A percentile compares a stretch with the other conserved stretches of the same genome.
Evolutionary conservation across 345 rosid species (phyloP).

Genomic region (Nasturtium officinale): DNA sequence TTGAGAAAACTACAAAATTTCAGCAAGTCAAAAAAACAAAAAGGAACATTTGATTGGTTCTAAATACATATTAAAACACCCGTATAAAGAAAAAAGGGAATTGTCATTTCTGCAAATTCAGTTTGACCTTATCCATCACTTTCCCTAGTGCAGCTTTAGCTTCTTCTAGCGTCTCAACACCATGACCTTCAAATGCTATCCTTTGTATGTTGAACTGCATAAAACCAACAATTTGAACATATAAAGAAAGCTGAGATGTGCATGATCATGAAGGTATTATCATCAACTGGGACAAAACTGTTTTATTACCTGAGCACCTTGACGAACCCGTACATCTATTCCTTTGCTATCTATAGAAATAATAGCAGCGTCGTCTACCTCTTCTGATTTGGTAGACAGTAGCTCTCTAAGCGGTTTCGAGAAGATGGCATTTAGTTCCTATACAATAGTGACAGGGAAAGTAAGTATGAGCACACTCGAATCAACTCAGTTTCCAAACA

Average conservation of each 20-base stretch:
- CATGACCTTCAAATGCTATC: conserved; percentile 75
- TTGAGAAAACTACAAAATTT: conserved; percentile 26
- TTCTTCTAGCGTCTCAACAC: conserved; percentile 82
- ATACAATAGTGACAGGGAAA: conserved; percentile 12
- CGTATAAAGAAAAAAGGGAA: conserved; percentile 7
- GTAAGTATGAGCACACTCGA: background rate
- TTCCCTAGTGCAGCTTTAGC: conserved; percentile 84
- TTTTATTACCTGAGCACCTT: conserved; percentile 84
- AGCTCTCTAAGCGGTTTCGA: conserved; percentile 81
- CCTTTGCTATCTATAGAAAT: conserved; percentile 98
- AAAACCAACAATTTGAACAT: conserved; percentile 17
- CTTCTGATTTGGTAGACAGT: conserved; percentile 64
- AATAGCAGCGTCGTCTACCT: conserved; percentile 92
- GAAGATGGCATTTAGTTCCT: conserved; percentile 85
- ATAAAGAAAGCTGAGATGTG: conserved; percentile 5
- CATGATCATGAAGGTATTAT: background rate
- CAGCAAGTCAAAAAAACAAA: conserved; percentile 10
- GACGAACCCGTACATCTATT: conserved; percentile 82
- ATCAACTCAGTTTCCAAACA: background rate
- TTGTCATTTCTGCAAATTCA: conserved; percentile 56
- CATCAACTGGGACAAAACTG: background rate
- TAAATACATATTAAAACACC: background rate
- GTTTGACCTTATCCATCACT: conserved; percentile 65
- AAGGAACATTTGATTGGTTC: conserved; percentile 19
- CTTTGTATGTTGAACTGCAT: conserved; percentile 85